Percentiles rank a stretch among this genome's conserved stretches.
Conservation (phyloP, 495 filamentous ascomycete genomes). For the Saxophila tyrrhenica region DNA sequence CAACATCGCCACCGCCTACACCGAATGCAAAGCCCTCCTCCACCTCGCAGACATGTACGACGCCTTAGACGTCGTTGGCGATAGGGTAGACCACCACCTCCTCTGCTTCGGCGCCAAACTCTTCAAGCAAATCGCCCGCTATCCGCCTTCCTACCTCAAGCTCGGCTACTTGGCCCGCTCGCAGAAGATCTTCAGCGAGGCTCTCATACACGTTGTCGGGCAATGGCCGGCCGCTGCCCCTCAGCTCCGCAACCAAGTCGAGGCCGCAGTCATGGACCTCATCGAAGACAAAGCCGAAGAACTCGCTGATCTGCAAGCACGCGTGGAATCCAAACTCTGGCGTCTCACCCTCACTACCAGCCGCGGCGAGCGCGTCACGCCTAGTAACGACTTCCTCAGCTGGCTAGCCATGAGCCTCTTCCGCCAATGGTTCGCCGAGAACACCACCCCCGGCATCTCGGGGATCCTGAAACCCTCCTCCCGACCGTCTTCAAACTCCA, state of each 20-base stretch:
- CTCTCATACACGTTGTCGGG: conserved; percentile 80
- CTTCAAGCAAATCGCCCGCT: conserved; percentile 91
- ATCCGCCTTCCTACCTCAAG: conserved; percentile 81
- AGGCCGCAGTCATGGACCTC: conserved; percentile 64
- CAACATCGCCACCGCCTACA: conserved; percentile 81
- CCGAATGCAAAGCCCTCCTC: conserved; percentile 80
- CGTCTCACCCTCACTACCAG: conserved; percentile 68
- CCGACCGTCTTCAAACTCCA: not conserved
- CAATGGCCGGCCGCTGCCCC: conserved; percentile 73
- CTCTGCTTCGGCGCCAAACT: conserved; percentile 78
- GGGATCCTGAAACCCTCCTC: conserved; percentile 26
- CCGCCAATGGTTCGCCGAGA: conserved; percentile 82
- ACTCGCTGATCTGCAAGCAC: conserved; percentile 53
- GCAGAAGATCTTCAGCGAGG: conserved; percentile 80
- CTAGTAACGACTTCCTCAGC: conserved; percentile 65
- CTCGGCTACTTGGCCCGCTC: conserved; percentile 75
- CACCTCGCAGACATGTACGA: conserved; percentile 85
- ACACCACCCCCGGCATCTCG: conserved; percentile 57
- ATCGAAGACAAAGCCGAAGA: conserved; percentile 81
- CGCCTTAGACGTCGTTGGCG: conserved; percentile 72
- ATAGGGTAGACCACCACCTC: conserved; percentile 84
- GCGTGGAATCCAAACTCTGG: conserved; percentile 66
- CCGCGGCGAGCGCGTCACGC: conserved; percentile 67
- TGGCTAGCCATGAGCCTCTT: conserved; percentile 82
- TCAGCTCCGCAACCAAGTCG: conserved; percentile 55